Percentiles rank a stretch among this genome's conserved stretches.
Conservation (phyloP, 2,329 filamentous ascomycete genomes). For the Ophiostoma perfectum region DNA sequence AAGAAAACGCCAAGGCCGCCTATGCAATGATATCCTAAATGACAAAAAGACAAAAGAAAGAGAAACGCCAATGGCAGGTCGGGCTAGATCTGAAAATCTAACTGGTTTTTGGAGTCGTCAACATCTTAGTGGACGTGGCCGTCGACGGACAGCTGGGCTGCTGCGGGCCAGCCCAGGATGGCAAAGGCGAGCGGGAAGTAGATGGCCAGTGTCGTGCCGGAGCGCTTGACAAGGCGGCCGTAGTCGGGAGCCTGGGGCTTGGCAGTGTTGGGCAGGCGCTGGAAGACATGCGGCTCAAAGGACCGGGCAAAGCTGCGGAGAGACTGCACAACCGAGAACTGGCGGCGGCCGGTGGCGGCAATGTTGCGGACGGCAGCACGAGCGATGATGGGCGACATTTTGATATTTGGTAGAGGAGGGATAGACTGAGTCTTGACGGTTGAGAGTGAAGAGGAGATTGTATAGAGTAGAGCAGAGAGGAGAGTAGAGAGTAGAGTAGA, state of each 20-base stretch:
- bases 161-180: slow-evolving; percentile 38
- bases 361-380: slow-evolving; percentile 32
- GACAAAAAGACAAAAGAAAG: neutral
- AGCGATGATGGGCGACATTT: slow-evolving; percentile 36
- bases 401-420: slow-evolving; percentile 20
- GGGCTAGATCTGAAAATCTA: neutral
- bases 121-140: slow-evolving; percentile 28
- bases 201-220: slow-evolving; percentile 33
- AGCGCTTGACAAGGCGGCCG: slow-evolving; percentile 34
- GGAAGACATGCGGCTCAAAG: slow-evolving; percentile 38
- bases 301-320: slow-evolving; percentile 36
- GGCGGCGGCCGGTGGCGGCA: slow-evolving; percentile 28
- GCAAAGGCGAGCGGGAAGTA: slow-evolving; percentile 35
- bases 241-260: slow-evolving; percentile 36
- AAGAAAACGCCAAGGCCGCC: slow-evolving; percentile 7
- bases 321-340: slow-evolving; percentile 36
- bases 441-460: neutral
- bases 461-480: neutral
- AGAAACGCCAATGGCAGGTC: neutral
- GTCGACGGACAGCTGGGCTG: slow-evolving; percentile 28
- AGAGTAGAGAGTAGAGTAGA: neutral
- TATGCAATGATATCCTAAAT: slow-evolving; percentile 11
- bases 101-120: neutral
- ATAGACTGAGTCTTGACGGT: neutral
- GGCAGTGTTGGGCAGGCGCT: slow-evolving; percentile 33